Evolutionary conservation across 2,329 filamentous ascomycete genomes (phyloP).

Genomic region (Calonectria naviculata): DNA sequence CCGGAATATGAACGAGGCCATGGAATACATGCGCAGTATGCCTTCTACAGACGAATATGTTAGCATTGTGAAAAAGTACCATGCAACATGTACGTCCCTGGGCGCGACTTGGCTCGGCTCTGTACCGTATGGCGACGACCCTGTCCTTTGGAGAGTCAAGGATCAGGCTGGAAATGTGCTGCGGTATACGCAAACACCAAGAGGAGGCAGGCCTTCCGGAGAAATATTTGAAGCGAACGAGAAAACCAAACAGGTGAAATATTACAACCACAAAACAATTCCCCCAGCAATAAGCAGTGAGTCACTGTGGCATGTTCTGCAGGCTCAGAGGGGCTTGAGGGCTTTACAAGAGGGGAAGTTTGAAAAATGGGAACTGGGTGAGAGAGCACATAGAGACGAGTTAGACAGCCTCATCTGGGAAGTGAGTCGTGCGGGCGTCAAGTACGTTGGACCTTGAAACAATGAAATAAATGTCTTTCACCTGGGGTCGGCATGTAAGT

Average conservation of each 20-base stretch:
- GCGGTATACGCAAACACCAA: not conserved
- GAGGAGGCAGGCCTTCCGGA: not conserved
- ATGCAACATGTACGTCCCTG: not conserved
- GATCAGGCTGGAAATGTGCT: not conserved
- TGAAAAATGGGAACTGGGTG: not conserved
- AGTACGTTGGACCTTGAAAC: not conserved
- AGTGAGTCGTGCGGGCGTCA: not conserved
- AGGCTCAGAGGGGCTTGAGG: not conserved
- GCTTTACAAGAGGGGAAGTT: not conserved
- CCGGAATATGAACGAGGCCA: not conserved
- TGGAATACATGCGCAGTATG: not conserved
- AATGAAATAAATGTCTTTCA: too few relatives aligned
- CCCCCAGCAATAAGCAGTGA: not conserved
- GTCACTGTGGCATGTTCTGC: constrained; percentile 1
- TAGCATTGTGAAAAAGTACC: not conserved
- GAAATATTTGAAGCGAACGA: not conserved
- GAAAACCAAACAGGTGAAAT: not conserved
- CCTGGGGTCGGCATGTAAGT: too few relatives aligned
- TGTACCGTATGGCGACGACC: not conserved
- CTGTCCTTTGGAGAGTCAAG: not conserved
- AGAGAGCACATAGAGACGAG: not conserved
- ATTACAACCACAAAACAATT: not conserved
- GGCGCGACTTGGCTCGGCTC: constrained; percentile 8
- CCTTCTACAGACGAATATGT: not conserved
- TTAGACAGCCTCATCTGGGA: not conserved